Evolutionary conservation across 2,329 filamentous ascomycete genomes (phyloP).

Genomic region (Trichoderma sp.): DNA sequence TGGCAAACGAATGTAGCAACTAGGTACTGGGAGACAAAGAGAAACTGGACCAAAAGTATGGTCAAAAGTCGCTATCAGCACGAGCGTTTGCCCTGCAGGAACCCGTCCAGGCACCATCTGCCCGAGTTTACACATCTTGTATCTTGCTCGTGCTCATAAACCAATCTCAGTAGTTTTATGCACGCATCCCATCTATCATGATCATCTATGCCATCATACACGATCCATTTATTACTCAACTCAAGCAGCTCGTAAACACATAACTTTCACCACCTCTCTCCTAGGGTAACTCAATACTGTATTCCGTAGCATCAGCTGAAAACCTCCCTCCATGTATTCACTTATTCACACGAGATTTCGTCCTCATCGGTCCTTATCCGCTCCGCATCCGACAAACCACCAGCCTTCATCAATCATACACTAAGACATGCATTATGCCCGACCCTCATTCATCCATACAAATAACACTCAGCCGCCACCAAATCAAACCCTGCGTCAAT

Average conservation of each 20-base stretch:
- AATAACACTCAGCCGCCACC: not conserved
- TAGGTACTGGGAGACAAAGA: not conserved
- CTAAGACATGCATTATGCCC: not conserved
- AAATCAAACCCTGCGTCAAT: not conserved
- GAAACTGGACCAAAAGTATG: not conserved
- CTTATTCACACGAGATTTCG: not conserved
- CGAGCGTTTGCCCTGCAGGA: not conserved
- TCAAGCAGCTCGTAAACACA: not conserved
- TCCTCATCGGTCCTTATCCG: not conserved
- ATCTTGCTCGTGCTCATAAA: not conserved
- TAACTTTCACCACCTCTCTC: not conserved
- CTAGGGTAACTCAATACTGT: not conserved
- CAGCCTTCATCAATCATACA: not conserved
- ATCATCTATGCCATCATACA: not conserved
- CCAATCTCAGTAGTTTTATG: not conserved
- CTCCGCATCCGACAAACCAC: not conserved
- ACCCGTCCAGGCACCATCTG: not conserved
- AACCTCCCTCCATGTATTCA: not conserved
- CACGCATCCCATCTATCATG: not conserved
- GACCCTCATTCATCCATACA: not conserved
- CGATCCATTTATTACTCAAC: not conserved
- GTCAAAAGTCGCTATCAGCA: not conserved
- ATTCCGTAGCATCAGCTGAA: not conserved
- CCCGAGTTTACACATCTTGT: not conserved
- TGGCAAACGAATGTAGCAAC: not conserved